Evolutionary conservation across 2,329 filamentous ascomycete genomes (phyloP).

Genomic region (Pleomassaria siparia): DNA sequence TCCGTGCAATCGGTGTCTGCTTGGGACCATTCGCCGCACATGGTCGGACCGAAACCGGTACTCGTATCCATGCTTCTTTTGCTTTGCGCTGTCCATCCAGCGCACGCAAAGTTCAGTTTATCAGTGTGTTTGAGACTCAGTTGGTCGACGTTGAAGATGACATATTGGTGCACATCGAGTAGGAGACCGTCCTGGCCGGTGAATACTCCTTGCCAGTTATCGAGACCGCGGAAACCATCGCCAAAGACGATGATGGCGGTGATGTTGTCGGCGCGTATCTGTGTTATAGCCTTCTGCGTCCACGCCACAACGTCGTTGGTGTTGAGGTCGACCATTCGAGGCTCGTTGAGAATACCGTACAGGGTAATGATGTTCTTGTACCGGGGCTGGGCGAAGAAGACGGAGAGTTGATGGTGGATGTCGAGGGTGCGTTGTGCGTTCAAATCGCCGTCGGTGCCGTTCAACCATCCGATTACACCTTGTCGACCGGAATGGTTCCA

Average conservation of each 20-base stretch:
- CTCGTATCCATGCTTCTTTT: slow-evolving; percentile 68
- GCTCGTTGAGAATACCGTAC: slow-evolving; percentile 95
- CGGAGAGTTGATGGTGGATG: slow-evolving; percentile 80
- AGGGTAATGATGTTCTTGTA: slow-evolving; percentile 91
- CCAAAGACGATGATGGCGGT: slow-evolving; percentile 77
- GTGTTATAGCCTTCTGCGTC: slow-evolving; percentile 71
- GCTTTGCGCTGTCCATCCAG: slow-evolving; percentile 82
- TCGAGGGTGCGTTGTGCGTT: slow-evolving; percentile 84
- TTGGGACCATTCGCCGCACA: slow-evolving; percentile 97
- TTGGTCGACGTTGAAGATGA: slow-evolving; percentile 92
- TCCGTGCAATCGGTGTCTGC: slow-evolving; percentile 92
- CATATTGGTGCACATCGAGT: slow-evolving; percentile 97
- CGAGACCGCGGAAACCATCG: slow-evolving; percentile 90
- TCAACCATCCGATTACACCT: slow-evolving; percentile 82
- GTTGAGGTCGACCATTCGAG: slow-evolving; percentile 73
- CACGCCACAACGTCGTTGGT: slow-evolving; percentile 70
- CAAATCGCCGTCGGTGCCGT: slow-evolving; percentile 77
- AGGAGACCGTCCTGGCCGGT: slow-evolving; percentile 71
- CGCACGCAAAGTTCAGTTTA: slow-evolving; percentile 86
- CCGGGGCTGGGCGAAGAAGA: slow-evolving; percentile 90
- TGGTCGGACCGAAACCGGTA: slow-evolving; percentile 86
- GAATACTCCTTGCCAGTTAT: slow-evolving; percentile 86
- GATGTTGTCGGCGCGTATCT: slow-evolving; percentile 77
- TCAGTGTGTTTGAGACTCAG: slow-evolving; percentile 77
- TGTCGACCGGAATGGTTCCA: slow-evolving; percentile 94